Percentiles rank a stretch among this genome's conserved stretches.
phyloP scores from a whole-genome alignment of 306 rosid species.

The Purshia tridentata region DNA sequence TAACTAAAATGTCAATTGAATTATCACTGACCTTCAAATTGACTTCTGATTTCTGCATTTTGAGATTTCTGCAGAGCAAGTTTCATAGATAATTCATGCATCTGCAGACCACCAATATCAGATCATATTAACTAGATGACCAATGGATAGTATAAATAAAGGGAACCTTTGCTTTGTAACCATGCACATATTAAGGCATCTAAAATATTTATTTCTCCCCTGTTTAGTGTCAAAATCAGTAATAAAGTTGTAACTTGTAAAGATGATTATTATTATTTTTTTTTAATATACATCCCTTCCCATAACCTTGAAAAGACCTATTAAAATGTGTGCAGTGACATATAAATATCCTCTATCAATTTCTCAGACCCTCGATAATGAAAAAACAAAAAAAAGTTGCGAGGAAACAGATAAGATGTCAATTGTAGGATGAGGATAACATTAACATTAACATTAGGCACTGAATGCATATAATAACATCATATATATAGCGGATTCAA shows the following conservation, averaged over 20 bases:
- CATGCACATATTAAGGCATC: slow-evolving; percentile 1
- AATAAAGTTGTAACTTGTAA: too few species aligned
- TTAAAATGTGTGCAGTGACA: too few species aligned
- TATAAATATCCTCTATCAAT: too few species aligned
- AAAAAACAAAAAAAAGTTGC: background rate
- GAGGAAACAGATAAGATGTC: background rate
- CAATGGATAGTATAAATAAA: background rate
- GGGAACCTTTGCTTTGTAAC: background rate
- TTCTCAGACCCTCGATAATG: too few species aligned
- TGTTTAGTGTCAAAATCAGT: background rate
- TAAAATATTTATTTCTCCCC: background rate
- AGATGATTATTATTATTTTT: background rate
- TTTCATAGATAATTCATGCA: slow-evolving; percentile 81
- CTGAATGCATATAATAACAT: background rate
- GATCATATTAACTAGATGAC: background rate
- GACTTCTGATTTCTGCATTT: slow-evolving; percentile 70
- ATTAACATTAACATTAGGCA: background rate
- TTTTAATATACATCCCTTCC: too few species aligned
- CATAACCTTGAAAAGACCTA: too few species aligned
- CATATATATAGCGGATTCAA: slow-evolving; percentile 5
- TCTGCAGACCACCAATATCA: slow-evolving; percentile 39
- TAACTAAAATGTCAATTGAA: background rate
- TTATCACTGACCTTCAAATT: slow-evolving; percentile 72
- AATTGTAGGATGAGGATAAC: background rate
- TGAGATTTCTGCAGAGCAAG: slow-evolving; percentile 82